Conservation (phyloP, 2,329 filamentous ascomycete species). For the Ceratocystis ficicola region DNA sequence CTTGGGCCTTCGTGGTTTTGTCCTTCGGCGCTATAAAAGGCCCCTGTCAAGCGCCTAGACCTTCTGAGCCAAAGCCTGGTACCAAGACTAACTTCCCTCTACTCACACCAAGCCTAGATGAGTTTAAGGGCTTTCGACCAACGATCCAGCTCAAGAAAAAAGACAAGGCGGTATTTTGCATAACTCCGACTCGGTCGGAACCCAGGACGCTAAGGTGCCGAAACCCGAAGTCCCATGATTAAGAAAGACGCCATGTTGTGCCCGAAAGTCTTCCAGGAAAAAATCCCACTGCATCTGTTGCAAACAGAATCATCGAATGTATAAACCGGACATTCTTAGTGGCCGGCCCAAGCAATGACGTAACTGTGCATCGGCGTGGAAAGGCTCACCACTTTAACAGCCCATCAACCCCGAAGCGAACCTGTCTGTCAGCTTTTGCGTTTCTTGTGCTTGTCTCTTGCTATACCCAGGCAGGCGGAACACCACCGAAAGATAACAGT, state of each 20-base stretch:
- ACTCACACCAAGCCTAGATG: neutral
- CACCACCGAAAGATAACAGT: no score
- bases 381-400: neutral
- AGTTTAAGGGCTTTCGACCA: neutral
- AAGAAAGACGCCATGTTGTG: neutral
- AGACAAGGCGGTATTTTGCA: neutral
- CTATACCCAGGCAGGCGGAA: no score
- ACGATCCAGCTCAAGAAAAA: neutral
- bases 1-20: no score
- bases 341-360: neutral
- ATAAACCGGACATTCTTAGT: no score
- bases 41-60: neutral
- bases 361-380: neutral
- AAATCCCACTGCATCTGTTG: no score
- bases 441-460: no score
- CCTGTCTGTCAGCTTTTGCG: no score
- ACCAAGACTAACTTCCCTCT: neutral
- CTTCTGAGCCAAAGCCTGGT: neutral
- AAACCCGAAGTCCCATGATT: neutral
- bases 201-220: neutral
- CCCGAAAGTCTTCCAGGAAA: neutral
- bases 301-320: no score
- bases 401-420: no score
- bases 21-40: neutral
- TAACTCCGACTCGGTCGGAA: neutral